A percentile compares a stretch with the other conserved stretches of the same genome.
Conservation (phyloP, 2,329 filamentous ascomycete species). For the Claviceps africana region DNA sequence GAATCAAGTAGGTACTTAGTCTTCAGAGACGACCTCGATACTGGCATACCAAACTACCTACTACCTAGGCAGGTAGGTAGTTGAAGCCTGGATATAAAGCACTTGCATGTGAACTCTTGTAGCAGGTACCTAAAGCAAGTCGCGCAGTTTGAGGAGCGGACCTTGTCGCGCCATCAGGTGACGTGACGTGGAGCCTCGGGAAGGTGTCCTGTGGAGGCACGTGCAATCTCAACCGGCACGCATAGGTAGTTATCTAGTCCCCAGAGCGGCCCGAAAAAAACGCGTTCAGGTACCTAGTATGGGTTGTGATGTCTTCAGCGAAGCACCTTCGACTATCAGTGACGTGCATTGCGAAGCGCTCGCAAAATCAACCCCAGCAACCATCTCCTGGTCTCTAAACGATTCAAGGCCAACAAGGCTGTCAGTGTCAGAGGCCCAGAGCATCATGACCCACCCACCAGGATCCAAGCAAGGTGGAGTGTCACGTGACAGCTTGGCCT, state of each 20-base stretch:
- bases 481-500: constrained; percentile 19
- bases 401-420: too few relatives aligned
- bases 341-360: background rate
- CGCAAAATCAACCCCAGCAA: background rate
- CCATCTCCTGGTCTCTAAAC: too few relatives aligned
- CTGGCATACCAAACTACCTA: background rate
- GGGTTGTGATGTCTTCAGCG: background rate
- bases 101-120: background rate
- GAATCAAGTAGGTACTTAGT: too few relatives aligned
- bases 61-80: background rate
- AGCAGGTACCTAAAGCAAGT: background rate
- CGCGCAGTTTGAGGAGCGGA: background rate
- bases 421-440: too few relatives aligned
- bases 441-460: background rate
- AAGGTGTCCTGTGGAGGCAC: background rate
- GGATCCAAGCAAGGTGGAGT: constrained; percentile 8
- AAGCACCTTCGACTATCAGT: background rate
- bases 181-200: background rate
- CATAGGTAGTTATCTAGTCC: background rate
- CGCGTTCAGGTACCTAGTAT: too few relatives aligned
- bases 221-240: background rate
- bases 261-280: too few relatives aligned
- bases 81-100: background rate
- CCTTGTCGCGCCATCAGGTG: constrained; percentile 3
- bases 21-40: background rate